These are phyloP conservation scores for Lichtheimia ornata DNA, from an alignment of 371 early-diverging fungal species.

Conservation along the genomic window DNA sequence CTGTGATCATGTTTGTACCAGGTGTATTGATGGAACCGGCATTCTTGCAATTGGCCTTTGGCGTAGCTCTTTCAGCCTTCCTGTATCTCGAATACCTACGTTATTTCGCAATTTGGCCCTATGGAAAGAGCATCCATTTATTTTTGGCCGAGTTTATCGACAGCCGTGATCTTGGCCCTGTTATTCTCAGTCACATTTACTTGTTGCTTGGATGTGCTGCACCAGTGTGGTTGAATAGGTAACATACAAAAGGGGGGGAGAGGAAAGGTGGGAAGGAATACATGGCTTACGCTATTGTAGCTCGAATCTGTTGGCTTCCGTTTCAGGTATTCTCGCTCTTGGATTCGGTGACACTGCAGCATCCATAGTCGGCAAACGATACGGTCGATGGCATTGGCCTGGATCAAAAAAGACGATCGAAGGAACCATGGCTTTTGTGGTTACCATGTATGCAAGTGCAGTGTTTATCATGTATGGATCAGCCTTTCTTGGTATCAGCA, in stretches of 20 bases:
- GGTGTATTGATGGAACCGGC: conserved; percentile 72
- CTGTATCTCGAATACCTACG: conserved; percentile 83
- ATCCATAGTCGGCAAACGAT: conserved; percentile 79
- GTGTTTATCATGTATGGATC: conserved; percentile 32
- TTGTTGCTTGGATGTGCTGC: conserved; percentile 87
- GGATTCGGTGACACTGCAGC: conserved; percentile 89
- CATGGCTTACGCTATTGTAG: conserved; percentile 16
- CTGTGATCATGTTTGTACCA: conserved; percentile 85
- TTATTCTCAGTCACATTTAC: conserved; percentile 89
- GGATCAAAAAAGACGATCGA: conserved; percentile 79
- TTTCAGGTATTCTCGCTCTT: conserved; percentile 81
- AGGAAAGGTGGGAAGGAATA: neutral
- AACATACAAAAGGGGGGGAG: conserved; percentile 10
- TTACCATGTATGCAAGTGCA: conserved; percentile 57
- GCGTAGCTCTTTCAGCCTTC: conserved; percentile 71
- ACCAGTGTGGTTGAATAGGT: conserved; percentile 85
- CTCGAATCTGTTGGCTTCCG: conserved; percentile 49
- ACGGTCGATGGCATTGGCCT: conserved; percentile 76
- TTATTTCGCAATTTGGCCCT: conserved; percentile 72
- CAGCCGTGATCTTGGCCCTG: conserved; percentile 76
- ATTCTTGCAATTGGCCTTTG: conserved; percentile 82
- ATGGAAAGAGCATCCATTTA: conserved; percentile 64
- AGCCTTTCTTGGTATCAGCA: conserved; percentile 25
- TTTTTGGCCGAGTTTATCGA: conserved; percentile 84
- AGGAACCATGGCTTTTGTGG: conserved; percentile 83